phyloP scores from a whole-genome alignment of 1,284 basidiomycete genomes.

The Ceratobasidium sp. region DNA sequence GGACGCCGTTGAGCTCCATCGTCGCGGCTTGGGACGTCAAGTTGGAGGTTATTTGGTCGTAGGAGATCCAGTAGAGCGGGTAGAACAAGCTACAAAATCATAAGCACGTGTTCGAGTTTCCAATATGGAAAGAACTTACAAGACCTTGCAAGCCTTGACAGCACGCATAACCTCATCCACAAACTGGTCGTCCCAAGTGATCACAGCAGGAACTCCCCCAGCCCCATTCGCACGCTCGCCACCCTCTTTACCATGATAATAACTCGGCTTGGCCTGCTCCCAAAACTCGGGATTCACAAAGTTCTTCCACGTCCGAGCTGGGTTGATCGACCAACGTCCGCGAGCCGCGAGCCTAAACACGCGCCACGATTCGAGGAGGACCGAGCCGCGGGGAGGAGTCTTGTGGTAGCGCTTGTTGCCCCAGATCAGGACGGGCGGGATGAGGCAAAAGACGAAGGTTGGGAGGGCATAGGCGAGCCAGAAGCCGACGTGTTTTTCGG shows the following conservation, averaged over 20 bases:
- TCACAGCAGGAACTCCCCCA: conserved; percentile 49
- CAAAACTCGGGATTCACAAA: conserved; percentile 76
- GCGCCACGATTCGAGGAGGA: conserved; percentile 54
- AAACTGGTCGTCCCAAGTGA: conserved; percentile 74
- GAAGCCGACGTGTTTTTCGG: conserved; percentile 60
- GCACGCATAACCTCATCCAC: conserved; percentile 88
- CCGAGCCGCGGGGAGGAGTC: conserved; percentile 61
- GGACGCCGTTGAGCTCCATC: conserved; percentile 79
- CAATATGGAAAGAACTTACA: conserved; percentile 81
- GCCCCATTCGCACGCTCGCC: conserved; percentile 57
- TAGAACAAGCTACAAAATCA: conserved; percentile 22
- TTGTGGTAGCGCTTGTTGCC: conserved; percentile 60
- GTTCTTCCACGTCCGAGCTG: conserved; percentile 52
- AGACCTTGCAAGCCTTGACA: conserved; percentile 87
- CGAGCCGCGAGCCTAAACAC: conserved; percentile 55
- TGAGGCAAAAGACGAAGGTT: conserved; percentile 53
- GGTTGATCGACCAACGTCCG: conserved; percentile 58
- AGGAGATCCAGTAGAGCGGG: conserved; percentile 39
- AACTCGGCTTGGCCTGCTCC: conserved; percentile 79
- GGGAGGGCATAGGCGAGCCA: conserved; percentile 55
- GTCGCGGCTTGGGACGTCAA: conserved; percentile 66
- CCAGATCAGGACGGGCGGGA: conserved; percentile 60
- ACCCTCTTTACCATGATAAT: conserved; percentile 48
- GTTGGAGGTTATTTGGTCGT: conserved; percentile 78
- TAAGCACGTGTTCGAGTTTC: not conserved